These are phyloP conservation scores for Gastrolobium villosum DNA, from an alignment of 306 rosid genomes.

Conservation along the genomic window DNA sequence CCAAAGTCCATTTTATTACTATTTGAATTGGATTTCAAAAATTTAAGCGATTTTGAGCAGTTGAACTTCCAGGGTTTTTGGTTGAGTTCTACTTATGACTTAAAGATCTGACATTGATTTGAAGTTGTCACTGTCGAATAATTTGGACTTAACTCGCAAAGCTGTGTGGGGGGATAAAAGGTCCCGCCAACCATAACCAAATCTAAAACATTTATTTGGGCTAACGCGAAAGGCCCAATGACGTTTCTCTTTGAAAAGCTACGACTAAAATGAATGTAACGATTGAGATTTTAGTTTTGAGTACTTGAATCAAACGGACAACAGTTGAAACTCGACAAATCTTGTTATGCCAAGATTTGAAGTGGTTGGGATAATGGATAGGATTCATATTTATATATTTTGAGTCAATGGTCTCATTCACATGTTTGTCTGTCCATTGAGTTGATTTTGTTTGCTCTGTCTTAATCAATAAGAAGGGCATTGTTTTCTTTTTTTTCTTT, in stretches of 20 bases:
- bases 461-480: slow-evolving; percentile 12
- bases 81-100: background rate
- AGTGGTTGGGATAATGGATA: slow-evolving; percentile 4
- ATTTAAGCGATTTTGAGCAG: too few relatives aligned
- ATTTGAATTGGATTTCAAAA: too few relatives aligned
- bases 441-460: slow-evolving; percentile 27
- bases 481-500: background rate
- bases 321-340: slow-evolving; percentile 17
- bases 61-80: background rate
- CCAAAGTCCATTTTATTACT: background rate
- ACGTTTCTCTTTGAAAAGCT: background rate
- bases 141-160: background rate
- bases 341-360: slow-evolving; percentile 22
- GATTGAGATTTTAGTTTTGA: slow-evolving; percentile 20
- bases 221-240: slow-evolving; percentile 1
- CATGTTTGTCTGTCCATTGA: slow-evolving; percentile 15
- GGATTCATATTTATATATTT: background rate
- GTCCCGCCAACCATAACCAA: too few relatives aligned
- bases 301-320: slow-evolving; percentile 13
- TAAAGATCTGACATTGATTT: background rate
- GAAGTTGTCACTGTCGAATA: slow-evolving; percentile 2
- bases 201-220: slow-evolving; percentile 7
- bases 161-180: background rate
- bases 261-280: background rate
- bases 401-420: slow-evolving; percentile 27